Base-by-base conservation (phyloP, 257 asterid genomes). In the Lycium ferocissimum region DNA sequence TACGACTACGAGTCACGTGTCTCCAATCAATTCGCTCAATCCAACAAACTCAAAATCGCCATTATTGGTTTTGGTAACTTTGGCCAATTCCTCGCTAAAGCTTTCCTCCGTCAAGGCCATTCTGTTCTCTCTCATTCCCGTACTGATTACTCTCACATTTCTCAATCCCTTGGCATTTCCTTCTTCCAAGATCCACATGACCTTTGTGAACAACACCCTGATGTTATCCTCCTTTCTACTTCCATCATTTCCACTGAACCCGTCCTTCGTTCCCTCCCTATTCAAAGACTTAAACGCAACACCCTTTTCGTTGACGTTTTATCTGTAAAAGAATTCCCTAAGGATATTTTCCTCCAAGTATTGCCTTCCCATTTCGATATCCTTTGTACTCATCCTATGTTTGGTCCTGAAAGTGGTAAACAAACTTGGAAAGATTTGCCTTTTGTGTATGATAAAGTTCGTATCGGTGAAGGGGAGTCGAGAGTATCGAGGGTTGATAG, bases 21-120 rank as follows among this genome's bases (percentile, higher is more conserved):
- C 26, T 76, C 88, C 69, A 67, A 83, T 79, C 90, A 89, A 26
- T 88, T 87, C 70, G 35, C 67, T 2, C 92, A 91, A 6, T 14
- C 61, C 6, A 14, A 1, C 6, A 56, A 6, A 14, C 61, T 56
- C 61, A 56, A 56, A 56, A 91, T 94, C 7, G 97, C 92, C 65
- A 88, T 94, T 0, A 38, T 94, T 7, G 97, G 97, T 11, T 94
- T 92, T 85, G 97, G 97, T 0, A 94, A 94, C 82, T 94, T 94
- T 87, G 97, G 97, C 3, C 96, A 91, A 59, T 94, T 92, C 72
- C 92, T 94, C 1, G 91, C 95, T 37, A 92, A 89, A 82, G 54
- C 54, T 9, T 49, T 49, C 12, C 12, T 49, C 12, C 54, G 13
- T 49, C 54, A 49, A 49, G 54, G 54, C 10, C 54, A 49, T 49